Evolutionary conservation across 805 yeast species (phyloP).

Genomic region (Zygoascus tannicola): DNA sequence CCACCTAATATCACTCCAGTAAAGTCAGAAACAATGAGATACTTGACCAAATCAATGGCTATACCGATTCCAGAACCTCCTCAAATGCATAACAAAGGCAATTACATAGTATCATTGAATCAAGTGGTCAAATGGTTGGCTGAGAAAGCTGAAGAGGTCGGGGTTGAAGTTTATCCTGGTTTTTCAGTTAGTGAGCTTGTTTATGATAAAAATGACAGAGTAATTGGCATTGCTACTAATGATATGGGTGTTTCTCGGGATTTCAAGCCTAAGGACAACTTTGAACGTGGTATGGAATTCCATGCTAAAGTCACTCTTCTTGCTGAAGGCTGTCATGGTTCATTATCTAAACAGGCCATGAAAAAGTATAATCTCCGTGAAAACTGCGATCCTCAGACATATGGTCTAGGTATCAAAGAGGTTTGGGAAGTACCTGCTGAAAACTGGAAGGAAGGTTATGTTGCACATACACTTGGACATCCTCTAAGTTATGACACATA

Average conservation of each 20-base stretch:
- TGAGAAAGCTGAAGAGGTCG: slow-evolving; percentile 85
- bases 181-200: slow-evolving; percentile 76
- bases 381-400: slow-evolving; percentile 66
- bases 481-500: slow-evolving; percentile 68
- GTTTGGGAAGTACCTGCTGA: slow-evolving; percentile 91
- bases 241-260: slow-evolving; percentile 77
- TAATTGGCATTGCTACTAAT: slow-evolving; percentile 87
- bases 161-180: slow-evolving; percentile 89
- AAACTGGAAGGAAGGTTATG: slow-evolving; percentile 70
- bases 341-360: slow-evolving; percentile 71
- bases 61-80: slow-evolving; percentile 89
- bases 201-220: slow-evolving; percentile 44
- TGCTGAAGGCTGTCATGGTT: slow-evolving; percentile 99
- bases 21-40: slow-evolving; percentile 63
- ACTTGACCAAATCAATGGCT: slow-evolving; percentile 49
- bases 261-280: slow-evolving; percentile 72
- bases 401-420: slow-evolving; percentile 93
- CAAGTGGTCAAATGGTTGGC: slow-evolving; percentile 74
- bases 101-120: slow-evolving; percentile 76
- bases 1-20: slow-evolving; percentile 65
- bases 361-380: slow-evolving; percentile 58
- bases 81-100: slow-evolving; percentile 73
- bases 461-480: slow-evolving; percentile 81
- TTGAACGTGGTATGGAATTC: slow-evolving; percentile 96
- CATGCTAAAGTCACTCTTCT: slow-evolving; percentile 81